Percentiles rank a stretch among this genome's conserved stretches.
phyloP scores from a whole-genome alignment of 371 early-diverging fungal genomes.

The Massospora cicadina region DNA sequence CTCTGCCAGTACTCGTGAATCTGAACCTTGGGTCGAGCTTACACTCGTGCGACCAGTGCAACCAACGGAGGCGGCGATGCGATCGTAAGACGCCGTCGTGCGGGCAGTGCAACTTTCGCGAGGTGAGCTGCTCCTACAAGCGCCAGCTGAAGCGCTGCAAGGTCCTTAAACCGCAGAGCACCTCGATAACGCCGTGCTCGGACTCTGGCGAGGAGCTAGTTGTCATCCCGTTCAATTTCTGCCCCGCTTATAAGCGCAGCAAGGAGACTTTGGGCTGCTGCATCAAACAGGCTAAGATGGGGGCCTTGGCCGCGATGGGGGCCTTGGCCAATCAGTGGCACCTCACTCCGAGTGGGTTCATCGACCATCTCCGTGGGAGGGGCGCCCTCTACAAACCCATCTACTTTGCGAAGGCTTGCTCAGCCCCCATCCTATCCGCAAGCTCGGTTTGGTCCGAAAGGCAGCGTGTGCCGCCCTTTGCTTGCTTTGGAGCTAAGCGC shows the following conservation, averaged over 20 bases:
- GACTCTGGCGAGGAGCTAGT: not conserved
- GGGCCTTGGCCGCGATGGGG: not conserved
- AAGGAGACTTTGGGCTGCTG: not conserved
- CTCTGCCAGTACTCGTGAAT: not conserved
- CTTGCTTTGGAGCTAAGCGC: not conserved
- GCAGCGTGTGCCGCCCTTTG: not conserved
- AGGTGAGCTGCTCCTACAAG: not conserved
- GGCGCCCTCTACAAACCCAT: not conserved
- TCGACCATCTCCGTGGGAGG: not conserved
- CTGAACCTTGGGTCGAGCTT: not conserved
- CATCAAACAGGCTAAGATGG: not conserved
- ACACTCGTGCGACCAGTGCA: constrained; percentile 5
- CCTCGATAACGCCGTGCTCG: not conserved
- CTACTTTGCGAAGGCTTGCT: not conserved
- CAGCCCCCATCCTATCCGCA: not conserved
- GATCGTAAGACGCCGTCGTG: not conserved
- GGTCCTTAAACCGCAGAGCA: not conserved
- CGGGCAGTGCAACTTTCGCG: not conserved
- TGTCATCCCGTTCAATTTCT: not conserved
- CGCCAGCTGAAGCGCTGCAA: constrained; percentile 5
- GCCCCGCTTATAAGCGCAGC: not conserved
- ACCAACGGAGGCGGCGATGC: not conserved
- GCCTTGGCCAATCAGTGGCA: not conserved
- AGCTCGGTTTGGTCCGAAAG: not conserved
- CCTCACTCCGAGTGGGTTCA: not conserved